Evolutionary conservation across 306 rosid genomes (phyloP).

Genomic region (Sicyos edulis): DNA sequence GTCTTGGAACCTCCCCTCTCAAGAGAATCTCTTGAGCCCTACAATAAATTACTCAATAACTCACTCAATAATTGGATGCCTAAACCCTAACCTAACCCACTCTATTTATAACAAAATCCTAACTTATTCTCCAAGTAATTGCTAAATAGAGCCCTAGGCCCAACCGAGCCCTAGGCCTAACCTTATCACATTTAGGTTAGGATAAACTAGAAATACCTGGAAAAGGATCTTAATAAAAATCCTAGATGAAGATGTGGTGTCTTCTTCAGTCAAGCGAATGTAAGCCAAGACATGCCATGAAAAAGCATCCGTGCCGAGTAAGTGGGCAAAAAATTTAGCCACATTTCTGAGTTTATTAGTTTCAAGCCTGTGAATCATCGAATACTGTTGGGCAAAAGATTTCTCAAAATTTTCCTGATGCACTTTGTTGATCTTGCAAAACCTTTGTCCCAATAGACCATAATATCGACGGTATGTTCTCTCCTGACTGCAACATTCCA

Average conservation of each 20-base stretch:
- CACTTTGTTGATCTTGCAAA: conserved; percentile 81
- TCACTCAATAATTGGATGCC: too few species aligned
- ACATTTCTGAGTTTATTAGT: conserved; percentile 76
- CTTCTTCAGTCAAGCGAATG: conserved; percentile 81
- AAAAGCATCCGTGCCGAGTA: conserved; percentile 80
- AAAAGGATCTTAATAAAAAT: conserved; percentile 80
- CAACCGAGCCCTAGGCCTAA: too few species aligned
- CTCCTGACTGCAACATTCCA: conserved; percentile 93
- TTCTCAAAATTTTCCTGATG: conserved; percentile 84
- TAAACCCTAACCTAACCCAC: too few species aligned
- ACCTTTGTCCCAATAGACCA: conserved; percentile 85
- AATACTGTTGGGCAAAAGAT: conserved; percentile 85
- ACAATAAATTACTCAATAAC: too few species aligned
- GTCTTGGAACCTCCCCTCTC: too few species aligned
- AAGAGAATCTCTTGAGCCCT: too few species aligned
- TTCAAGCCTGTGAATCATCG: conserved; percentile 82
- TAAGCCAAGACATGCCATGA: conserved; percentile 84
- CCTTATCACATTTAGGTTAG: neutral
- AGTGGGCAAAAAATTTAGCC: conserved; percentile 77
- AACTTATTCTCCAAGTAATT: too few species aligned
- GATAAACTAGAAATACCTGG: conserved; percentile 43
- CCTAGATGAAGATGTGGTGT: conserved; percentile 82
- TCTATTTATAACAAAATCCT: too few species aligned
- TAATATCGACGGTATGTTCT: conserved; percentile 76
- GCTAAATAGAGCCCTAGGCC: too few species aligned